phyloP scores from a whole-genome alignment of 352 stramenopile species.

The Globisporangium camurandrum region DNA sequence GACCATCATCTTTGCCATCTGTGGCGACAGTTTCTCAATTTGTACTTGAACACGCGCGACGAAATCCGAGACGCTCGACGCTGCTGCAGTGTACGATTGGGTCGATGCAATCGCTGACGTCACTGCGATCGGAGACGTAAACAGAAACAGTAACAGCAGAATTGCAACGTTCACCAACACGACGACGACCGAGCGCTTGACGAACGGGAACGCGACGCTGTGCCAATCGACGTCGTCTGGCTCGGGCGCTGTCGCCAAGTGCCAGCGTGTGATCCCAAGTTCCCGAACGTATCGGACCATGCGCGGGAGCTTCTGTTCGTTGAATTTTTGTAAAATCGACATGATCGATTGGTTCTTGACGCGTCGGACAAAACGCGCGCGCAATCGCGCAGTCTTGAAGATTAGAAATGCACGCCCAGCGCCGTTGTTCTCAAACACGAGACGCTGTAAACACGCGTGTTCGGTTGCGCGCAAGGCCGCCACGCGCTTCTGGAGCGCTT shows the following conservation, averaged over 20 bases:
- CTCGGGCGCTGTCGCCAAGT: conserved; percentile 64
- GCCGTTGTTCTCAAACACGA: conserved; percentile 62
- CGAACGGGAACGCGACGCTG: conserved; percentile 76
- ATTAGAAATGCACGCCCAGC: conserved; percentile 75
- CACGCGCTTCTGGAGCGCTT: conserved; percentile 31
- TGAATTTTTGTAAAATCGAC: conserved; percentile 65
- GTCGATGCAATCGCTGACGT: conserved; percentile 75
- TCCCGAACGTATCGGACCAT: conserved; percentile 76
- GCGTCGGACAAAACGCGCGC: conserved; percentile 68
- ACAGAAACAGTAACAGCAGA: conserved; percentile 63
- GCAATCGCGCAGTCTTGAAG: conserved; percentile 66
- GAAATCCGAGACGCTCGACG: conserved; percentile 59
- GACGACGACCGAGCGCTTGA: conserved; percentile 64
- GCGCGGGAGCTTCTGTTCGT: conserved; percentile 43
- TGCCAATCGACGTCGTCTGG: conserved; percentile 84
- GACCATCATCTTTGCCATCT: conserved; percentile 73
- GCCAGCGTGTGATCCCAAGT: conserved; percentile 68
- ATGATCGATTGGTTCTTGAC: conserved; percentile 70
- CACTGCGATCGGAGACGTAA: conserved; percentile 79
- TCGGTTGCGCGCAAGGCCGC: conserved; percentile 51
- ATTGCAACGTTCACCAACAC: conserved; percentile 74
- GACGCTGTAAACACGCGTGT: conserved; percentile 35
- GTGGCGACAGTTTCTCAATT: conserved; percentile 56
- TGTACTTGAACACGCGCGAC: conserved; percentile 50
- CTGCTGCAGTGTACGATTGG: conserved; percentile 51